phyloP scores from a whole-genome alignment of 2,329 filamentous ascomycete genomes.

The Stemphylium vesicarium region DNA sequence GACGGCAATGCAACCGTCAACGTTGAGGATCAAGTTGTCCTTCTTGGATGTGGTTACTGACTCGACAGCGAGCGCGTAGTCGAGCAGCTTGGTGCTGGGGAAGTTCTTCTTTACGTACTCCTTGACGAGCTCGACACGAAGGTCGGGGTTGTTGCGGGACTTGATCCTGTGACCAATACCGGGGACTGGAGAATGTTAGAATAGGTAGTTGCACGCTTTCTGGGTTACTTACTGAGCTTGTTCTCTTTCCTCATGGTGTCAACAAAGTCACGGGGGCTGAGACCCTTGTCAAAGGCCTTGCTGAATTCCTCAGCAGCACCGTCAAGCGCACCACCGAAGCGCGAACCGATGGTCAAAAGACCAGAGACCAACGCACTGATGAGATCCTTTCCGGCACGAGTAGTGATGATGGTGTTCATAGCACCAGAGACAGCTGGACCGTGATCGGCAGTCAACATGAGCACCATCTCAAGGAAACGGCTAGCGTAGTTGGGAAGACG shows the following conservation, averaged over 20 bases:
- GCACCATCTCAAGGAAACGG: slow-evolving; percentile 99
- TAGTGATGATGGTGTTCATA: slow-evolving; percentile 99
- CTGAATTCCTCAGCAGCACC: slow-evolving; percentile 98
- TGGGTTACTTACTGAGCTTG: slow-evolving; percentile 78
- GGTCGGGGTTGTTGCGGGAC: slow-evolving; percentile 99
- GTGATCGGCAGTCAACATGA: slow-evolving; percentile 99
- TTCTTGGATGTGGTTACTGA: slow-evolving; percentile 99
- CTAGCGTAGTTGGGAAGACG: slow-evolving; percentile 94
- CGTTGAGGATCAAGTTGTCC: slow-evolving; percentile 99
- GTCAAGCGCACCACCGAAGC: slow-evolving; percentile 97
- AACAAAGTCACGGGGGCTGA: slow-evolving; percentile 98
- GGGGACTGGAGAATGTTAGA: slow-evolving; percentile 65
- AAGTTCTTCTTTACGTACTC: slow-evolving; percentile 98
- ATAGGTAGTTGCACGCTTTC: neutral
- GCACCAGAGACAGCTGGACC: slow-evolving; percentile 98
- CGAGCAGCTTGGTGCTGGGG: slow-evolving; percentile 96
- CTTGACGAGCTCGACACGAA: slow-evolving; percentile 99
- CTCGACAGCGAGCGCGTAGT: slow-evolving; percentile 98
- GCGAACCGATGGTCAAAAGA: slow-evolving; percentile 96
- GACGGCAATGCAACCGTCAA: slow-evolving; percentile 96
- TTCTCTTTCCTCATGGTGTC: slow-evolving; percentile 99
- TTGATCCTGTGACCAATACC: slow-evolving; percentile 99
- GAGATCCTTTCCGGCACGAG: slow-evolving; percentile 97
- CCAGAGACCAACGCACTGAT: slow-evolving; percentile 94
- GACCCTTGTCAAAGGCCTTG: slow-evolving; percentile 96